phyloP scores from a whole-genome alignment of 2,329 filamentous ascomycete species.

The Periconia sp. region DNA sequence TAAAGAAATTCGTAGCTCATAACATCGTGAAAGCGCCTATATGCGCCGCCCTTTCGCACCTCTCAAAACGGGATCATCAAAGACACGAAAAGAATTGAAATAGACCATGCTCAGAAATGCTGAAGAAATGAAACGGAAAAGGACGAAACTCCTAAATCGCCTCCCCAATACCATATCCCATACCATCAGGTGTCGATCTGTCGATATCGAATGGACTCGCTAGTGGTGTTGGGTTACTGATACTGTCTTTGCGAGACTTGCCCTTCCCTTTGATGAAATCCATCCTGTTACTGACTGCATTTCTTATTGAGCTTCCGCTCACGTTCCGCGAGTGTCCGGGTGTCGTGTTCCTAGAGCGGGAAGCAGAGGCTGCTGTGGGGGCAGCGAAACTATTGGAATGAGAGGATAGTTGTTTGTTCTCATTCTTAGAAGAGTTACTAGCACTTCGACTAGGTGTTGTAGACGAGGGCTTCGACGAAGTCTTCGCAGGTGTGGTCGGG shows the following conservation, averaged over 20 bases:
- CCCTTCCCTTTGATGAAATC: constrained; percentile 29
- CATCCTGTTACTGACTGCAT: constrained; percentile 21
- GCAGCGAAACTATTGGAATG: constrained; percentile 10
- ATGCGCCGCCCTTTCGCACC: background rate
- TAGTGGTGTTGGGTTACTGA: constrained; percentile 28
- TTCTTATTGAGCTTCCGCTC: constrained; percentile 31
- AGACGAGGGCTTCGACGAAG: background rate
- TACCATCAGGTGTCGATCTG: background rate
- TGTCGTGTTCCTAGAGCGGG: constrained; percentile 10
- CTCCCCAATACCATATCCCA: constrained; percentile 15
- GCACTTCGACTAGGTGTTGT: constrained; percentile 7
- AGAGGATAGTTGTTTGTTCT: background rate
- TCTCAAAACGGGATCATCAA: no score
- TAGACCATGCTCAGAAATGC: background rate
- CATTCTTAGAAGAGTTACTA: constrained; percentile 1
- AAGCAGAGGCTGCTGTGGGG: constrained; percentile 7
- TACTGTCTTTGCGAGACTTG: constrained; percentile 29
- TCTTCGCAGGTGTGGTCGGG: background rate
- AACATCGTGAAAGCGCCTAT: constrained; percentile 3
- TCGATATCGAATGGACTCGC: constrained; percentile 27
- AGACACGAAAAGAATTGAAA: background rate
- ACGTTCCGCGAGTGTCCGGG: constrained; percentile 27
- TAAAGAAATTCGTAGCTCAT: constrained; percentile 8
- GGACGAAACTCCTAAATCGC: constrained; percentile 8
- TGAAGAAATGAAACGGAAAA: background rate